Conservation (phyloP, 108 stramenopile genomes). For the Aurantiochytrium sp. region DNA sequence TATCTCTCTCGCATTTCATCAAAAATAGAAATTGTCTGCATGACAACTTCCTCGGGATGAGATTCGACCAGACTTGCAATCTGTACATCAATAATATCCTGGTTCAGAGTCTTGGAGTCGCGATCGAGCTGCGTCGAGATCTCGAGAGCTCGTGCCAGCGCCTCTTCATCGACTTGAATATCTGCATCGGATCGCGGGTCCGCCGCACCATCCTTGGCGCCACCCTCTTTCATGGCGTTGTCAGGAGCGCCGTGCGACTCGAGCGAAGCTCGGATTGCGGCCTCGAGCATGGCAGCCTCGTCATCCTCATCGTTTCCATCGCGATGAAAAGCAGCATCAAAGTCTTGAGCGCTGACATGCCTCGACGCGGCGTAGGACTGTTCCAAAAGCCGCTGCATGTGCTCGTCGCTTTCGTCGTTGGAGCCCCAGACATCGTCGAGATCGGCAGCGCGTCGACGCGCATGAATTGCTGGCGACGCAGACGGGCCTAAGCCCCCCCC, state of each 20-base stretch:
- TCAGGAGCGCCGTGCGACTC: background rate
- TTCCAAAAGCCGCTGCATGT: background rate
- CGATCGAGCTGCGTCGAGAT: background rate
- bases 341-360: too few species aligned
- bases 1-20: background rate
- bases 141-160: background rate
- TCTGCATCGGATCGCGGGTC: background rate
- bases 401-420: background rate
- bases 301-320: background rate
- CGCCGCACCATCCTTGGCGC: too few species aligned
- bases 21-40: slow-evolving; percentile 1
- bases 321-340: too few species aligned
- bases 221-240: background rate
- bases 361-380: background rate
- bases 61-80: background rate
- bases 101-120: background rate
- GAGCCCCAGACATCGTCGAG: background rate
- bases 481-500: background rate
- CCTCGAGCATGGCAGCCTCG: background rate
- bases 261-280: background rate
- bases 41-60: background rate
- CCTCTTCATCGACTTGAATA: background rate
- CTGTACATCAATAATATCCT: background rate
- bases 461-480: background rate
- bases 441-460: background rate